Evolutionary conservation across 495 filamentous ascomycete species (phyloP), one percentile per base, ranked within the genome.

Genomic region (Collariella sp.): DNA sequence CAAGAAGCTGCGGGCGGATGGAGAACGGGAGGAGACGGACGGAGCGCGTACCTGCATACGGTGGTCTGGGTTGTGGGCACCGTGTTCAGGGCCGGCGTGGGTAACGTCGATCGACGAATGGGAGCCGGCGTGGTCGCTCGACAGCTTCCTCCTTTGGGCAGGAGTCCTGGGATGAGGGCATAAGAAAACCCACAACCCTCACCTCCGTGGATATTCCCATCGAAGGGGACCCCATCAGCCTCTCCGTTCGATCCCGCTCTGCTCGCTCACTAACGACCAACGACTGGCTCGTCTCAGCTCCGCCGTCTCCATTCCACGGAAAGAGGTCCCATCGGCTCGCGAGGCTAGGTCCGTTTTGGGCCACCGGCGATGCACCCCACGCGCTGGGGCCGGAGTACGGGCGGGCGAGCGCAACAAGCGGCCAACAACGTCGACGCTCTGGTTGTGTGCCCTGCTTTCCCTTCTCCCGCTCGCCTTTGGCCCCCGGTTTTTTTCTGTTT

Each of bases 21-120:
- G 52, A 47, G 52, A 47, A 41, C 44, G 39, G 38, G 46, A 42
- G 53, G 53, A 49, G 53, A 35, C 53, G 19, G 53, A 49, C 45
- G 46, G 43, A 49, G 19, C 53, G 36, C 45, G 53, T 55, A 49
- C 45, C 53, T 49, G 53, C 45, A 55, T 55, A 24, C 34, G 19
- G 26, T 44, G 24, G 23, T 24, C 7, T 15, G 33, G 20, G 16
- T 10, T 38, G 35, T 38, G 11, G 15, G 11, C 35, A n/a, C 35
- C 6, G 24, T 16, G 13, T 23, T 31, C 35, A 31, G 24, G 12
- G 26, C 4, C 26, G 26, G 4, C 5, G 26, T 31, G 26, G 26
- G 26, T 2, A 3, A 12, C 10, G 16, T 13, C 44, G 44, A 46
- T 35, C 16, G 45, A 18, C 53, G 53, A 55, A 55, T 55, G 36